These are phyloP conservation scores for Sporothrix euskadiensis DNA, from an alignment of 2,329 filamentous ascomycete genomes.

Conservation along the genomic window DNA sequence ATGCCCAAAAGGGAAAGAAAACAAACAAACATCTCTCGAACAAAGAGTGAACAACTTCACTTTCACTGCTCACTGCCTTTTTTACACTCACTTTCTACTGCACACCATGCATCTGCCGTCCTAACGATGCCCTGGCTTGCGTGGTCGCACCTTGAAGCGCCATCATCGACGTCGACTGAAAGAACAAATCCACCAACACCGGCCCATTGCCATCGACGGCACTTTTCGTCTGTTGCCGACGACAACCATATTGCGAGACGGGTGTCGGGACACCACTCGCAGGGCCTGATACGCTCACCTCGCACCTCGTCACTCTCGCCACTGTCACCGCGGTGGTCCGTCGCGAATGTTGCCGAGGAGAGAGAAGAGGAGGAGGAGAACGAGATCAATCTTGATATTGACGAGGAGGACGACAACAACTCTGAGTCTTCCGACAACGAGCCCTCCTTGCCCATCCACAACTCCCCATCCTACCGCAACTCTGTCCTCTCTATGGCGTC, in stretches of 20 bases:
- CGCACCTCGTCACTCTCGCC: not conserved
- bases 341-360: not conserved
- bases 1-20: not conserved
- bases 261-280: not conserved
- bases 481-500: conserved; percentile 25
- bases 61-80: not conserved
- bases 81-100: not conserved
- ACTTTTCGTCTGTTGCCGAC: conserved; percentile 24
- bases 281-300: not conserved
- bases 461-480: not conserved
- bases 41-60: not conserved
- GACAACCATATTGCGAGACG: not conserved
- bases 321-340: conserved; percentile 9
- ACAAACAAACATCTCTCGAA: not conserved
- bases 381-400: not conserved
- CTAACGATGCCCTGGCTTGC: conserved; percentile 24
- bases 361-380: not conserved
- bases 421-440: not conserved
- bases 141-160: conserved; percentile 20
- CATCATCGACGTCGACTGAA: not conserved
- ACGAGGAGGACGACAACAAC: not conserved
- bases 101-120: conserved; percentile 18
- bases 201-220: conserved; percentile 21
- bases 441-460: not conserved
- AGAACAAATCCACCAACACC: not conserved